Conservation (phyloP, 768 basidiomycete species). For the Sistotremastrum niveocremeum region DNA sequence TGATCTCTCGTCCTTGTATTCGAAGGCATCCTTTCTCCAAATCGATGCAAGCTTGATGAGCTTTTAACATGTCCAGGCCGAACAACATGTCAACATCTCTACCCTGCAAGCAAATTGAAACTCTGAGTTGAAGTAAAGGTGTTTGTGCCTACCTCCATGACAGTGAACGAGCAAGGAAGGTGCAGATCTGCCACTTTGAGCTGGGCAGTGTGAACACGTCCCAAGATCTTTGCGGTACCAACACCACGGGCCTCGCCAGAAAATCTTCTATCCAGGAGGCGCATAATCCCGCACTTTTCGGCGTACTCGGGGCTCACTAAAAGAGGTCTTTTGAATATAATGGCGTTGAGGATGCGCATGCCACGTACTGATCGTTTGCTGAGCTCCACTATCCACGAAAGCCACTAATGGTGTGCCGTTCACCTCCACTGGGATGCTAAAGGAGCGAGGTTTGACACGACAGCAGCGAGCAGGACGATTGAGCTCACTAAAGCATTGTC, state of each 20-base stretch:
- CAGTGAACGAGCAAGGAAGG: slow-evolving; percentile 84
- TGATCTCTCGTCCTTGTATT: slow-evolving; percentile 84
- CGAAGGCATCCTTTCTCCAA: slow-evolving; percentile 77
- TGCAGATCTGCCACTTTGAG: slow-evolving; percentile 74
- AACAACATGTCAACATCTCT: slow-evolving; percentile 90
- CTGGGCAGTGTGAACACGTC: slow-evolving; percentile 87
- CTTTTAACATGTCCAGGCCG: slow-evolving; percentile 98
- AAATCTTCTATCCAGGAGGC: slow-evolving; percentile 77
- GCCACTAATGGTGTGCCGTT: slow-evolving; percentile 86
- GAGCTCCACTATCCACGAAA: slow-evolving; percentile 97
- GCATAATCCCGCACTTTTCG: slow-evolving; percentile 92
- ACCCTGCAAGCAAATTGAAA: slow-evolving; percentile 33
- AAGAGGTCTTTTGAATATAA: not conserved
- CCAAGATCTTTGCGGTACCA: slow-evolving; percentile 88
- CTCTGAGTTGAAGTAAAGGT: not conserved
- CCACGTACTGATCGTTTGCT: slow-evolving; percentile 83
- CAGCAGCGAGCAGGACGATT: not conserved
- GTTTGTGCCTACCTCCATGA: slow-evolving; percentile 64
- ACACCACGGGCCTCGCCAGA: slow-evolving; percentile 87
- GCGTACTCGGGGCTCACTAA: slow-evolving; percentile 87
- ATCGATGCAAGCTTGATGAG: slow-evolving; percentile 94
- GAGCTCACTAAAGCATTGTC: slow-evolving; percentile 86
- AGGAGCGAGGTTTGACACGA: not conserved
- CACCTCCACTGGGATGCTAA: slow-evolving; percentile 80
- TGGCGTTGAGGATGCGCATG: too few species aligned